phyloP scores from a whole-genome alignment of 83 land plant genomes.

The Diphasiastrum complanatum region DNA sequence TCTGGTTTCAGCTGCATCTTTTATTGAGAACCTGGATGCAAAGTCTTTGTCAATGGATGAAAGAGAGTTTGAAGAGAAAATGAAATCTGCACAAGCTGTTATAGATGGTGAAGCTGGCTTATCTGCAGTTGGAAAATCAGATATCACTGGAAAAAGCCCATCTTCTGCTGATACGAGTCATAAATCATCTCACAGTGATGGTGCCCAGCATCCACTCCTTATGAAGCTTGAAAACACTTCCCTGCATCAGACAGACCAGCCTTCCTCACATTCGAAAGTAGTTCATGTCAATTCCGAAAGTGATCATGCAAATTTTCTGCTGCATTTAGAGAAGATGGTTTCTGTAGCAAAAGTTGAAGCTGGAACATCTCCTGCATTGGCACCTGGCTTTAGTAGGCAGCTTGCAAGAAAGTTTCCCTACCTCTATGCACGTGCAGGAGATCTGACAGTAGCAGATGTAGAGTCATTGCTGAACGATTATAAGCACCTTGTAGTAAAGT shows the following conservation, averaged over 20 bases:
- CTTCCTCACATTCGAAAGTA: background rate
- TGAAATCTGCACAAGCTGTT: slow-evolving; percentile 45
- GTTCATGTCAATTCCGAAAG: background rate
- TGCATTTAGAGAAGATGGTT: slow-evolving; percentile 21
- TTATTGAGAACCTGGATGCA: slow-evolving; percentile 70
- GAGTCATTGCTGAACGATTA: slow-evolving; percentile 67
- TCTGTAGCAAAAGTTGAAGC: slow-evolving; percentile 60
- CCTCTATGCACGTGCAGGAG: slow-evolving; percentile 72
- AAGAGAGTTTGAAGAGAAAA: slow-evolving; percentile 62
- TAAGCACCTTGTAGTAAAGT: slow-evolving; percentile 76
- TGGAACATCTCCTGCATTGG: slow-evolving; percentile 53
- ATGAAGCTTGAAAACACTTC: background rate
- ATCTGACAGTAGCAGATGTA: slow-evolving; percentile 75
- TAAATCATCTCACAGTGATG: background rate
- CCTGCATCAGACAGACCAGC: background rate
- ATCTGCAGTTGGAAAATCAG: slow-evolving; percentile 2
- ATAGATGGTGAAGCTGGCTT: slow-evolving; percentile 6
- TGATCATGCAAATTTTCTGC: too few relatives aligned
- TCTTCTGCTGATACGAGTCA: background rate
- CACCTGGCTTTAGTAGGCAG: slow-evolving; percentile 45
- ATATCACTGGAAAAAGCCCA: background rate
- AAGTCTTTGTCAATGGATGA: slow-evolving; percentile 79
- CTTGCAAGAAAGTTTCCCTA: slow-evolving; percentile 64
- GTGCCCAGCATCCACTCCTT: background rate
- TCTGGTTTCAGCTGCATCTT: slow-evolving; percentile 75